Evolutionary conservation across 139 green algal genomes (phyloP).

Genomic region (Coelastrella sp.): DNA sequence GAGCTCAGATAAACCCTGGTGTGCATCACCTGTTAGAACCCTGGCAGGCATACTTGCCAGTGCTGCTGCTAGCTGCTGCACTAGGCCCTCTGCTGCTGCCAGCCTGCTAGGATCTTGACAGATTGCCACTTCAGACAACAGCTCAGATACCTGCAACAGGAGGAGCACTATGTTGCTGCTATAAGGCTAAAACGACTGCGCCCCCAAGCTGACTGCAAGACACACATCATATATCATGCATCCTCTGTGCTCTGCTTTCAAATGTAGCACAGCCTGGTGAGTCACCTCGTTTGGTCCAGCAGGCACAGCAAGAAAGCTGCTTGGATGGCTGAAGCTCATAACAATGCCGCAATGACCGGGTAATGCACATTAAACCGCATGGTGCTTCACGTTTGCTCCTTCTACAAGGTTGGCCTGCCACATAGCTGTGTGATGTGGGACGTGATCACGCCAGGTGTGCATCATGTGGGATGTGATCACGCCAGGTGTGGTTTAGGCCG

Average conservation of each 20-base stretch:
- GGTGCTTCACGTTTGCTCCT: background rate
- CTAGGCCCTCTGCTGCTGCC: background rate
- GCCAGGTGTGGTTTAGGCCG: background rate
- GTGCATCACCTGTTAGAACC: background rate
- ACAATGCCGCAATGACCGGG: background rate
- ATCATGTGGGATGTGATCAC: background rate
- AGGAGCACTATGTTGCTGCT: background rate
- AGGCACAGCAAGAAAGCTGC: background rate
- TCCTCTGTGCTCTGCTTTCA: too few relatives aligned
- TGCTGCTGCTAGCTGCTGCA: background rate
- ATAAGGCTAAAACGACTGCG: background rate
- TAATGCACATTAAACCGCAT: background rate
- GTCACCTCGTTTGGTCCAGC: background rate
- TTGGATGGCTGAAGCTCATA: background rate
- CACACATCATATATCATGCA: background rate
- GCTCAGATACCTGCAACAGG: conserved; percentile 14
- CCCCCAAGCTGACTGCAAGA: background rate
- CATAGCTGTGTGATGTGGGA: background rate
- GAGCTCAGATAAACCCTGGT: background rate
- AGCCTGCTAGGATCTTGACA: background rate
- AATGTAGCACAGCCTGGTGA: background rate
- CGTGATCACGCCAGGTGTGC: background rate
- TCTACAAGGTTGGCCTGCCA: background rate
- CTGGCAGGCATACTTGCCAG: background rate
- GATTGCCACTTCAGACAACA: conserved; percentile 7